These are phyloP conservation scores for Paramecium bursaria DNA, from an alignment of 73 alveolate species.

Conservation along the genomic window DNA sequence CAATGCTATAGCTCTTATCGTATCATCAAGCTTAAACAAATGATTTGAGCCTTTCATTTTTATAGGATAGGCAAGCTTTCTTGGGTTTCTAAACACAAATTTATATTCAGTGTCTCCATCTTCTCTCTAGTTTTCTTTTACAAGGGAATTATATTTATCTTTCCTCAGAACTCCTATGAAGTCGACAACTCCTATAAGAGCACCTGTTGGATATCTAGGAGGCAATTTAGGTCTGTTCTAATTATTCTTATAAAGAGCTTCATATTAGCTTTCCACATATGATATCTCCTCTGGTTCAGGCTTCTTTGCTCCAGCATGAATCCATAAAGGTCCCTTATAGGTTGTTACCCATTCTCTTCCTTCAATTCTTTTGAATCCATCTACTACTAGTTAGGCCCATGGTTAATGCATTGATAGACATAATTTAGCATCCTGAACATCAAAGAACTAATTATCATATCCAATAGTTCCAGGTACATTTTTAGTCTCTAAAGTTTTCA, in stretches of 20 bases:
- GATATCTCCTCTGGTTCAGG: conserved; percentile 76
- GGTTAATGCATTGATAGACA: conserved; percentile 86
- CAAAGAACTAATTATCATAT: not conserved
- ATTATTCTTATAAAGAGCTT: conserved; percentile 66
- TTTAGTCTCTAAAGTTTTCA: no score
- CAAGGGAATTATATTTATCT: conserved; percentile 72
- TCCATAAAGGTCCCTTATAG: conserved; percentile 75
- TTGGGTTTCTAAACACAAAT: conserved; percentile 82
- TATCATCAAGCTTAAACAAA: conserved; percentile 31
- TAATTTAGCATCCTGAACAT: conserved; percentile 68
- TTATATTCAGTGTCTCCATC: conserved; percentile 74
- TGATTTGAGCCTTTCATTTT: conserved; percentile 78
- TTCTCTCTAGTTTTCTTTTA: conserved; percentile 75
- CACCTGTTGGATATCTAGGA: conserved; percentile 81
- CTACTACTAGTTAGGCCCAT: conserved; percentile 81
- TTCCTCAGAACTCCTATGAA: conserved; percentile 75
- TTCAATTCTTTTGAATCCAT: conserved; percentile 84
- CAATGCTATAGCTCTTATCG: not conserved
- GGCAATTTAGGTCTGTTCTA: conserved; percentile 80
- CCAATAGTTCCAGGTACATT: not conserved
- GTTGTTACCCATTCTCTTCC: conserved; percentile 78
- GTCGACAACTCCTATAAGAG: conserved; percentile 83
- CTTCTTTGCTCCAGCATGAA: conserved; percentile 81
- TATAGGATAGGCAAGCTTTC: conserved; percentile 77
- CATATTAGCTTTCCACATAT: conserved; percentile 71